These are phyloP conservation scores for Naganishia sp. DNA, from an alignment of 1,284 basidiomycete genomes.

Conservation along the genomic window DNA sequence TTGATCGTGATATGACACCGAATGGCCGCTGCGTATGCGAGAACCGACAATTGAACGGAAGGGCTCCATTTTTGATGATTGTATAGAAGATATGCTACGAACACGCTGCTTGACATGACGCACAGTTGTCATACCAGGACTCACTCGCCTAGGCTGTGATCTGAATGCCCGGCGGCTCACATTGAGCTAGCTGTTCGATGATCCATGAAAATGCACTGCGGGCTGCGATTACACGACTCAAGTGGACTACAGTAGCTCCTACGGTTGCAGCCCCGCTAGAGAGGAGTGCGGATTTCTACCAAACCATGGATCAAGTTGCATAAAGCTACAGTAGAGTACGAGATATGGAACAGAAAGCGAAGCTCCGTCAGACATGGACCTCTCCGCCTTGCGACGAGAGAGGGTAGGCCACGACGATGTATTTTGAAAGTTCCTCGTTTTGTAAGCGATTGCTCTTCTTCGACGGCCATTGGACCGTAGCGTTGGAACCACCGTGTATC, in stretches of 20 bases:
- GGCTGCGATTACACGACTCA: too few species aligned
- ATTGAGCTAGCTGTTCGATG: neutral
- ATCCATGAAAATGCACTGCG: neutral
- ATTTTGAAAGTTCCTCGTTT: conserved; percentile 28
- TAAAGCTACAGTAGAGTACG: neutral
- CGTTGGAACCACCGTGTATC: conserved; percentile 11
- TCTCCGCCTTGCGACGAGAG: conserved; percentile 10
- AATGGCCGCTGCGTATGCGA: neutral
- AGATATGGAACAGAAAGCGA: conserved; percentile 28
- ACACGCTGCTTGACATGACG: neutral
- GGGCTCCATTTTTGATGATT: neutral
- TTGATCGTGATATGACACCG: neutral
- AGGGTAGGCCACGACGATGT: conserved; percentile 17
- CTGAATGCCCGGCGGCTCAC: too few species aligned
- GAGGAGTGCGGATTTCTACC: too few species aligned
- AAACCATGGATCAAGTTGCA: neutral
- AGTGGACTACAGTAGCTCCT: too few species aligned
- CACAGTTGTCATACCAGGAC: too few species aligned
- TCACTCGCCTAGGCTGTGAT: too few species aligned
- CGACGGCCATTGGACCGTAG: conserved; percentile 26
- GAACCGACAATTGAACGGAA: neutral
- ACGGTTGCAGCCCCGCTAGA: too few species aligned
- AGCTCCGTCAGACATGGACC: conserved; percentile 28
- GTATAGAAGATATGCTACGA: conserved; percentile 15
- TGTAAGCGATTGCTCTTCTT: conserved; percentile 7